Evolutionary conservation across 1,284 basidiomycete genomes (phyloP), one percentile per base, ranked within the genome.

Genomic region (Cutaneotrichosporon sp.): DNA sequence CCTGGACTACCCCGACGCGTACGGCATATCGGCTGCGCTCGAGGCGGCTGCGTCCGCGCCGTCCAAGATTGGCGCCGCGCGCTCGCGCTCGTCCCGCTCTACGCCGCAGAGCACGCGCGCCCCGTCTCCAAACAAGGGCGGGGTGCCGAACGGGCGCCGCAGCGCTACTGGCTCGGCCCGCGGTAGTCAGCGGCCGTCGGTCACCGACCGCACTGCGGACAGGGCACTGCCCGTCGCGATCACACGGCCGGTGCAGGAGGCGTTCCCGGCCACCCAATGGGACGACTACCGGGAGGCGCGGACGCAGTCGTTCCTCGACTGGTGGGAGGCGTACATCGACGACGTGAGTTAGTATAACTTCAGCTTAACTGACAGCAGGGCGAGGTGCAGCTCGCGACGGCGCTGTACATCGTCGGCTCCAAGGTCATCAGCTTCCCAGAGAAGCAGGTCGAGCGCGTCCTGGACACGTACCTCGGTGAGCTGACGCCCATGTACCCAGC

Each of bases 241-340:
- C 16, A 58, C 61, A 1, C 61, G 64, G 8, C 56, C 20, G 13
- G 54, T 54, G 4, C 64, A 66, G 42, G 45, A 49, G 22, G 55
- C 61, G 14, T 66, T 57, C 56, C 22, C 53, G 0, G 4, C 45
- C 1, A 47, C 55, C 2, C 45, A 64, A 50, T 64, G 65, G 62
- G 60, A 67, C 25, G 42, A 22, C 49, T 64, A 67, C 49, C 62
- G 60, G n/a, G 55, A 45, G 11, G 46, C 50, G 22, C 47, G 63
- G 29, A 64, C 52, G 47, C 16, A 25, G 24, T 45, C 64, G 2
- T 55, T 76, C 22, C 56, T 73, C 46, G 59, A 64, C 22, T 76
- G 74, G 75, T 78, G 75, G 77, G 49, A 60, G 18, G 62, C 68
- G 1, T 75, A 73, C 58, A 66, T 76, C 18, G 69, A 78, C 38